These are phyloP conservation scores for Tagetes patula DNA, from an alignment of 129 eudicot species.

Conservation along the genomic window DNA sequence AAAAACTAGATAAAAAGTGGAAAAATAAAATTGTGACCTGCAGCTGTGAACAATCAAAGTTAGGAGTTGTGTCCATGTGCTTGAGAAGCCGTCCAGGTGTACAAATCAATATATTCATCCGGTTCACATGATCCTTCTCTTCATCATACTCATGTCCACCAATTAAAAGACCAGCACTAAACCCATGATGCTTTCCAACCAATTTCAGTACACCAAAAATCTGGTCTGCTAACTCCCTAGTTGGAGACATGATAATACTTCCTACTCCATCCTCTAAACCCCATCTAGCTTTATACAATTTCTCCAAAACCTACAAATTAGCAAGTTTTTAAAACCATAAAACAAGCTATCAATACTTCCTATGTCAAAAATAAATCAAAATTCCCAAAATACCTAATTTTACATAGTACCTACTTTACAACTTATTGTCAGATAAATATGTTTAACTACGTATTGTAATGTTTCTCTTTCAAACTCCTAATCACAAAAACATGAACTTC, in stretches of 20 bases:
- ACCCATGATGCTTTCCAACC: constrained; percentile 83
- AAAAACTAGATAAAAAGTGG: not conserved
- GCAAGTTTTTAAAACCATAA: not conserved
- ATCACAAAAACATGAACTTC: not conserved
- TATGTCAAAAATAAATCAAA: not conserved
- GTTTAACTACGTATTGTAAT: too few species aligned
- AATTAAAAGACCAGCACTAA: constrained; percentile 92
- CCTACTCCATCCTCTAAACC: constrained; percentile 99
- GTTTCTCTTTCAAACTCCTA: too few species aligned
- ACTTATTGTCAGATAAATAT: not conserved
- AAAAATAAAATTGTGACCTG: constrained; percentile 54
- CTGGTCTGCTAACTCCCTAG: constrained; percentile 86
- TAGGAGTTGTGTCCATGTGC: constrained; percentile 95
- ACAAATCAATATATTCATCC: constrained; percentile 79
- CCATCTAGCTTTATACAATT: constrained; percentile 78
- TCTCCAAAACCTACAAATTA: constrained; percentile 66
- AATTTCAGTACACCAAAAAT: constrained; percentile 67
- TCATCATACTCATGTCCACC: constrained; percentile 85
- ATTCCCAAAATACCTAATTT: not conserved
- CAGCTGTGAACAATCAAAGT: constrained; percentile 85
- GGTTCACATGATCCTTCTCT: constrained; percentile 81
- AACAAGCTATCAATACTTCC: not conserved
- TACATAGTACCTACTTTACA: not conserved
- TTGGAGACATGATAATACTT: constrained; percentile 88
- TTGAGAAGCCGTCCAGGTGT: constrained; percentile 98